Evolutionary conservation across 352 stramenopile species (phyloP), one percentile per base, ranked within the genome.

Genomic region (Phytophthora pseudosyringae): DNA sequence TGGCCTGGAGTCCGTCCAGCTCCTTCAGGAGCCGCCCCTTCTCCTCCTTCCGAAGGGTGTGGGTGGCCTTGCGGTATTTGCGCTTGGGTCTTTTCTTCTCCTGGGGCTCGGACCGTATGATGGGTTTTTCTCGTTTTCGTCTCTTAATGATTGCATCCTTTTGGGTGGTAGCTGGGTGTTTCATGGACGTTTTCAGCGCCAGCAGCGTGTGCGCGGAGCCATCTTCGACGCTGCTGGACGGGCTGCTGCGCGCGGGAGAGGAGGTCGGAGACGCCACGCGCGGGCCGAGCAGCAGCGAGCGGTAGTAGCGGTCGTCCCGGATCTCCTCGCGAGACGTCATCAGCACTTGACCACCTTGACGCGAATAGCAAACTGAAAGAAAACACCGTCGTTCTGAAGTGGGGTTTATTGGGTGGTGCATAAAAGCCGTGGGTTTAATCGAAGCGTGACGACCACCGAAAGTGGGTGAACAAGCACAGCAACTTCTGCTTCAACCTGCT

Each of bases 11-110:
- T 36, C 44, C 35, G 0, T 56, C 33, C 25, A 78, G 45, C 11
- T 78, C 66, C 1, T 50, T 66, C 38, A 72, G 33, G 11, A 79
- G 56, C 28, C 51, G 39, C 36, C 74, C 59, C 21, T 79, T 79
- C 52, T 76, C 68, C 28, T 79, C 71, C 41, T 80, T 80, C 29
- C 71, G 67, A 40, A 80, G 44, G 0, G 67, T 80, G 33, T 80
- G 67, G 9, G 71, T 80, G 51, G 71, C 64, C 56, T 80, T 80
- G 8, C 68, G 57, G 31, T 71, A 72, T 59, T 71, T 70, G 41
- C 54, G 56, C 25, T 70, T 71, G n/a, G 33, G 49, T 57, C 12
- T 55, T 55, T 43, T 49, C 36, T 41, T 58, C 15, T 50, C 36
- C 13, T 59, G 41, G 4, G 48, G 43, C 10, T 44, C 47, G 10